Percentiles rank a stretch among this genome's conserved stretches.
These are phyloP conservation scores for Monilinia polystroma DNA, from an alignment of 2,329 filamentous ascomycete genomes.

Conservation along the genomic window DNA sequence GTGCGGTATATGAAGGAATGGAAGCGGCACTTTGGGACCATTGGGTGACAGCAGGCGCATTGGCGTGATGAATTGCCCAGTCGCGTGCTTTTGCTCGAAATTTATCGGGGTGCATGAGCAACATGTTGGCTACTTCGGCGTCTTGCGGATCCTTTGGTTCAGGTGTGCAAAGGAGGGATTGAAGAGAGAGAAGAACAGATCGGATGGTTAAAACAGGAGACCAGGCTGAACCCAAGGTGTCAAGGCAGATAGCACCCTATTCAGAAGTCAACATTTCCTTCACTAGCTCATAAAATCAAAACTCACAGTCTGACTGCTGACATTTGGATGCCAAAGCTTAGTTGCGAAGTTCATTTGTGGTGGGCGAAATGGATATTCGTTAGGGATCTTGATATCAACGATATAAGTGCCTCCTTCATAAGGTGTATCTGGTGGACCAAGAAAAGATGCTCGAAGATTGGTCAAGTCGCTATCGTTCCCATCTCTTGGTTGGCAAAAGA, in stretches of 20 bases:
- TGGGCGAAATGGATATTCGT: slow-evolving; percentile 89
- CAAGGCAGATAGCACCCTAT: slow-evolving; percentile 93
- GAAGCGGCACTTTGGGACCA: slow-evolving; percentile 45
- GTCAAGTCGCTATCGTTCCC: slow-evolving; percentile 64
- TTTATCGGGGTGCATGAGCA: slow-evolving; percentile 72
- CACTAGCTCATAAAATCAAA: background rate
- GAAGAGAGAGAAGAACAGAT: slow-evolving; percentile 86
- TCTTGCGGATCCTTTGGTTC: slow-evolving; percentile 98
- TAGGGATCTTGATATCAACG: slow-evolving; percentile 84
- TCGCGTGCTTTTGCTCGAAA: slow-evolving; percentile 83
- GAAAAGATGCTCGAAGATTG: slow-evolving; percentile 79
- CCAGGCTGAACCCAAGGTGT: slow-evolving; percentile 87
- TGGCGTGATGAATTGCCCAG: slow-evolving; percentile 83
- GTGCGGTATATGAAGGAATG: slow-evolving; percentile 41
- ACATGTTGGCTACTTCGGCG: slow-evolving; percentile 89
- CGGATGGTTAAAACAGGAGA: slow-evolving; percentile 96
- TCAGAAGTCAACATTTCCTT: slow-evolving; percentile 33
- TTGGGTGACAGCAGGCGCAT: slow-evolving; percentile 61
- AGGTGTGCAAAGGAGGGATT: slow-evolving; percentile 87
- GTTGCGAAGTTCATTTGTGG: slow-evolving; percentile 90
- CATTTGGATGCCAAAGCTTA: slow-evolving; percentile 95
- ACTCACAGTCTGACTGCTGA: slow-evolving; percentile 87
- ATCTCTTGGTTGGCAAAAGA: slow-evolving; percentile 64
- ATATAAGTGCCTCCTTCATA: slow-evolving; percentile 83
- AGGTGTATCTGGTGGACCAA: slow-evolving; percentile 85